Evolutionary conservation across 306 rosid genomes (phyloP).

Genomic region (Pterocarpus santalinus): DNA sequence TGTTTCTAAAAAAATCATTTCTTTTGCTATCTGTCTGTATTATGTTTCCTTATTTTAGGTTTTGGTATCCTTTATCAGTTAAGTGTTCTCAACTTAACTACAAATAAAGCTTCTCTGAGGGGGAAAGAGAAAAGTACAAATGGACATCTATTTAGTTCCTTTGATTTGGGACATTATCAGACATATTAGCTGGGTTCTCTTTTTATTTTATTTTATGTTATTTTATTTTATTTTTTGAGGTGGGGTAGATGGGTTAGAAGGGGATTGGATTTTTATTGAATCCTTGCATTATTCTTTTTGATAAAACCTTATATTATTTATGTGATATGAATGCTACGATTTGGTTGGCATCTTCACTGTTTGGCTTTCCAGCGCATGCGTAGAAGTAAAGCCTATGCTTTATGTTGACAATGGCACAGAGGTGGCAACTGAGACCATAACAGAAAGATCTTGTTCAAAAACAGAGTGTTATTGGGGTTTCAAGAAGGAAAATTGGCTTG

Average conservation of each 20-base stretch:
- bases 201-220: slow-evolving; percentile 1
- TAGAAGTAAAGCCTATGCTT: slow-evolving; percentile 92
- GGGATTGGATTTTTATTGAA: slow-evolving; percentile 3
- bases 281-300: neutral
- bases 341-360: slow-evolving; percentile 40
- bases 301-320: neutral
- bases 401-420: slow-evolving; percentile 70
- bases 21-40: slow-evolving; percentile 30
- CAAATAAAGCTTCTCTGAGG: neutral
- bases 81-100: slow-evolving; percentile 34
- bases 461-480: slow-evolving; percentile 68
- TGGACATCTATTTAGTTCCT: slow-evolving; percentile 33
- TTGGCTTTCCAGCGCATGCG: slow-evolving; percentile 70
- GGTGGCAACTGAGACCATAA: slow-evolving; percentile 40
- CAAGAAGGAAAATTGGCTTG: slow-evolving; percentile 79
- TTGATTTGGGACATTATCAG: slow-evolving; percentile 6
- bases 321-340: slow-evolving; percentile 26
- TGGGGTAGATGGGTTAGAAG: slow-evolving; percentile 24
- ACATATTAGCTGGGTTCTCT: neutral
- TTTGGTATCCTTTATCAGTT: slow-evolving; percentile 10
- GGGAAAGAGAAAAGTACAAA: slow-evolving; percentile 17
- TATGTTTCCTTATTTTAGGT: slow-evolving; percentile 20
- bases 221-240: neutral
- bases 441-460: slow-evolving; percentile 47
- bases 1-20: neutral